These are phyloP conservation scores for Mrakia gelida DNA, from an alignment of 768 basidiomycete species.

Conservation along the genomic window DNA sequence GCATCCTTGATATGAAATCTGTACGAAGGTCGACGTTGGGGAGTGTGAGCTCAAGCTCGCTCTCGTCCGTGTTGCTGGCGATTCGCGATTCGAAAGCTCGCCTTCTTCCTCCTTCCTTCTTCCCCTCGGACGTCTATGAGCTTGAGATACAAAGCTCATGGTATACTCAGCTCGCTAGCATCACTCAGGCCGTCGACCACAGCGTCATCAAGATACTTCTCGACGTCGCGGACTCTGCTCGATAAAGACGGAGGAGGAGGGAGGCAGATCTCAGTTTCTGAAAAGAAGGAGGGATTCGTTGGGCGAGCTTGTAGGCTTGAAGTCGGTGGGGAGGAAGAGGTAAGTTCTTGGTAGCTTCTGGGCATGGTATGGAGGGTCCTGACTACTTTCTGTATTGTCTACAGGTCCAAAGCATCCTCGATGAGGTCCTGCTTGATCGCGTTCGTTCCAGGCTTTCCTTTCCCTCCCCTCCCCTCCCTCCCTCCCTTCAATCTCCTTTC, in stretches of 20 bases:
- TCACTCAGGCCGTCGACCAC: too few species aligned
- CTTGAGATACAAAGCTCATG: not conserved
- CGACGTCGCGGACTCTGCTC: not conserved
- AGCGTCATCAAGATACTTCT: not conserved
- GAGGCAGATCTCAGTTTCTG: not conserved
- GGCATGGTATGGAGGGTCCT: too few species aligned
- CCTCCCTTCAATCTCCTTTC: too few species aligned
- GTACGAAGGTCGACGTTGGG: not conserved
- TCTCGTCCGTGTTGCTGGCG: not conserved
- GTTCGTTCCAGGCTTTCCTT: not conserved
- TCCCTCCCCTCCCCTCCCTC: not conserved
- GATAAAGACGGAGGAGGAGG: not conserved
- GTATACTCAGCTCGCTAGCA: not conserved
- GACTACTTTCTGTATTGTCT: not conserved
- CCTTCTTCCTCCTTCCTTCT: not conserved
- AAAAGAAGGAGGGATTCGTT: constrained; percentile 1
- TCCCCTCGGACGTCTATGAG: constrained; percentile 1
- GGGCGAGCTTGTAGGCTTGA: constrained; percentile 7
- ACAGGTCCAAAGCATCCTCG: constrained; percentile 6
- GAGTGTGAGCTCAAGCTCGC: not conserved
- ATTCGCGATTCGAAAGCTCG: not conserved
- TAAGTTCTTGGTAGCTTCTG: too few species aligned
- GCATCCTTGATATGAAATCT: not conserved
- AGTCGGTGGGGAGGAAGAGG: not conserved
- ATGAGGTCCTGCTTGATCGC: constrained; percentile 12